Evolutionary conservation across 2,329 filamentous ascomycete species (phyloP).

Genomic region (Ophiostoma himal-ulmi): DNA sequence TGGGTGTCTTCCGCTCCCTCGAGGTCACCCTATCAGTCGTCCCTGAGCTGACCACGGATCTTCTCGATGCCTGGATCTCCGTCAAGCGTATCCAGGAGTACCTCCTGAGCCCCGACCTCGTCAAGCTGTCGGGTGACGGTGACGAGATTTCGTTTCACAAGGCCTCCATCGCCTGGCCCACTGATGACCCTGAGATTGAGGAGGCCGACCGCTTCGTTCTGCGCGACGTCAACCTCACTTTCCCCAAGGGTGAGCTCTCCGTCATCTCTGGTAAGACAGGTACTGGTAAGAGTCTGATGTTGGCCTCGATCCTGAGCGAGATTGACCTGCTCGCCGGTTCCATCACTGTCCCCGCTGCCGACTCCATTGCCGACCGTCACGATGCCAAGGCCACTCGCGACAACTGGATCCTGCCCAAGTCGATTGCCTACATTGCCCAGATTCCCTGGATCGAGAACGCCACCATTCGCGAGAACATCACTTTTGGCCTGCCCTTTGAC

Average conservation of each 20-base stretch:
- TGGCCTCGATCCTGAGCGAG: conserved; percentile 70
- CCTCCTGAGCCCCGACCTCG: conserved; percentile 60
- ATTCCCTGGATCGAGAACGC: conserved; percentile 84
- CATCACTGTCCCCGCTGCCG: conserved; percentile 50
- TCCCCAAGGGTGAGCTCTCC: conserved; percentile 63
- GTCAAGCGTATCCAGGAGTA: conserved; percentile 66
- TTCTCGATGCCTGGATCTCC: conserved; percentile 68
- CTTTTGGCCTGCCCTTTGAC: conserved; percentile 68
- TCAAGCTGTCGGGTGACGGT: conserved; percentile 47
- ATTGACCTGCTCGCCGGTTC: conserved; percentile 61
- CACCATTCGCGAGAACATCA: conserved; percentile 69
- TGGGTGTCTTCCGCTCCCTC: conserved; percentile 67
- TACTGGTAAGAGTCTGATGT: conserved; percentile 68
- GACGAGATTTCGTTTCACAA: conserved; percentile 59
- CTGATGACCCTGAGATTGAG: conserved; percentile 50
- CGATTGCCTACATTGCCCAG: conserved; percentile 70
- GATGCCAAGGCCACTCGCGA: conserved; percentile 56
- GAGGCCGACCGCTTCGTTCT: conserved; percentile 59
- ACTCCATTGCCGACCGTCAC: conserved; percentile 48
- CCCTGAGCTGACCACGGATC: conserved; percentile 65
- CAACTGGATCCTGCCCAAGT: conserved; percentile 64
- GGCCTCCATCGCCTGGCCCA: conserved; percentile 69
- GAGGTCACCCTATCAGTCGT: conserved; percentile 65
- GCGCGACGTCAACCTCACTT: conserved; percentile 57
- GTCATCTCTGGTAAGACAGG: conserved; percentile 74